Percentiles rank a stretch among this genome's conserved stretches.
These are phyloP conservation scores for Ettlia oleoabundans DNA, from an alignment of 139 green algal species.

Conservation along the genomic window DNA sequence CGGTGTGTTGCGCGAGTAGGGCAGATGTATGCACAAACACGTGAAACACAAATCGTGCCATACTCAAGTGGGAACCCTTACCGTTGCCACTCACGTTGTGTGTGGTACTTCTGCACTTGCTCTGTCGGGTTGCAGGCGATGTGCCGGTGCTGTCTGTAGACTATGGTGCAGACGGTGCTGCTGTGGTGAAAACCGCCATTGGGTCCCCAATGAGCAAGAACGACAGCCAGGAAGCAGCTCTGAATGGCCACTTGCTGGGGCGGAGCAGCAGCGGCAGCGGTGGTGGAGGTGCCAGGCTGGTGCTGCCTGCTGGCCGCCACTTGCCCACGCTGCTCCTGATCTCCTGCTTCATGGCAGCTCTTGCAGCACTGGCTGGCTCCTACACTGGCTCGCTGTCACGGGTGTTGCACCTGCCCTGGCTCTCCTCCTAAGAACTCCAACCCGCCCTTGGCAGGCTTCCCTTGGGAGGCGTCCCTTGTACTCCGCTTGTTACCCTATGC, in stretches of 20 bases:
- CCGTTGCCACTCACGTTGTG: neutral
- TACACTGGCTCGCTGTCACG: neutral
- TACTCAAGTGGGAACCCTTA: too few relatives aligned
- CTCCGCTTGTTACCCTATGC: neutral
- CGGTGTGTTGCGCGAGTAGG: too few relatives aligned
- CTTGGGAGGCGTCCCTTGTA: neutral
- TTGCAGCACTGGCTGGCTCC: conserved; percentile 1
- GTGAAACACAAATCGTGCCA: too few relatives aligned
- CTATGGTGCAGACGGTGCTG: conserved; percentile 11
- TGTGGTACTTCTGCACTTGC: neutral
- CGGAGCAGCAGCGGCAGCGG: neutral
- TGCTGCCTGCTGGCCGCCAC: neutral
- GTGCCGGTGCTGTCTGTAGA: conserved; percentile 27
- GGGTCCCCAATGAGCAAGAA: neutral
- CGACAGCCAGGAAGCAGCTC: neutral
- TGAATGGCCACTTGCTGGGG: too few relatives aligned
- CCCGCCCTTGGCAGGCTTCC: too few relatives aligned
- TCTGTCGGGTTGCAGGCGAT: neutral
- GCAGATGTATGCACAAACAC: too few relatives aligned
- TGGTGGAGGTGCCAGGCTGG: neutral
- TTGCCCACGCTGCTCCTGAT: conserved; percentile 14
- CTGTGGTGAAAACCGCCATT: conserved; percentile 5
- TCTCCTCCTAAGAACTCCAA: neutral
- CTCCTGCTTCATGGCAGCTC: conserved; percentile 16
- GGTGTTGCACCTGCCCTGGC: neutral